These are phyloP conservation scores for Hymenoscyphus fructigenus DNA, from an alignment of 2,329 filamentous ascomycete genomes.

Conservation along the genomic window DNA sequence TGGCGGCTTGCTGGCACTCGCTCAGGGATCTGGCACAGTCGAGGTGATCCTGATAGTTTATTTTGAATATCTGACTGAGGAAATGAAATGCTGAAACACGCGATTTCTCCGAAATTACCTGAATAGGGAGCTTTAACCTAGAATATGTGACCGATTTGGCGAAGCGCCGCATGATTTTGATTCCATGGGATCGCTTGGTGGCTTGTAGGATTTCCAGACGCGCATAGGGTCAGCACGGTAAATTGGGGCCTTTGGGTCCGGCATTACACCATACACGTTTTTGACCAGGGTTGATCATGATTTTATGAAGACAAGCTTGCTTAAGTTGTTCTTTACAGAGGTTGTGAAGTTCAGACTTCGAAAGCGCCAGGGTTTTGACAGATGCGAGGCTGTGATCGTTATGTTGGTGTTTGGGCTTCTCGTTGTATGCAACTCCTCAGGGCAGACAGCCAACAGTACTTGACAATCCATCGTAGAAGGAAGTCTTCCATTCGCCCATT, in stretches of 20 bases:
- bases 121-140: constrained; percentile 4
- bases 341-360: not conserved
- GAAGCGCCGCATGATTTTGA: constrained; percentile 1
- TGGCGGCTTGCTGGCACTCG: not conserved
- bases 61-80: constrained; percentile 6
- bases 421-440: not conserved
- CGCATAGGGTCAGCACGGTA: constrained; percentile 11
- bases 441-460: not conserved
- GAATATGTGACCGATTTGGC: not conserved
- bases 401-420: not conserved
- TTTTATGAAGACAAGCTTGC: not conserved
- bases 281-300: not conserved
- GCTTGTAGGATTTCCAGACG: constrained; percentile 8
- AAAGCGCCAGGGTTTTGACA: too few relatives aligned
- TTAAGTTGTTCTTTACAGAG: not conserved
- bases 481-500: not conserved
- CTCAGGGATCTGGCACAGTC: not conserved
- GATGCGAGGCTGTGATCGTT: not conserved
- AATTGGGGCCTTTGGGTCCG: constrained; percentile 2
- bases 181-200: constrained; percentile 1
- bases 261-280: constrained; percentile 1
- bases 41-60: constrained; percentile 5
- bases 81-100: constrained; percentile 4
- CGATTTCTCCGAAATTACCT: constrained; percentile 9
- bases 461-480: not conserved